These are phyloP conservation scores for Metschnikowia peoriensis DNA, from an alignment of 805 yeast genomes.

Conservation along the genomic window DNA sequence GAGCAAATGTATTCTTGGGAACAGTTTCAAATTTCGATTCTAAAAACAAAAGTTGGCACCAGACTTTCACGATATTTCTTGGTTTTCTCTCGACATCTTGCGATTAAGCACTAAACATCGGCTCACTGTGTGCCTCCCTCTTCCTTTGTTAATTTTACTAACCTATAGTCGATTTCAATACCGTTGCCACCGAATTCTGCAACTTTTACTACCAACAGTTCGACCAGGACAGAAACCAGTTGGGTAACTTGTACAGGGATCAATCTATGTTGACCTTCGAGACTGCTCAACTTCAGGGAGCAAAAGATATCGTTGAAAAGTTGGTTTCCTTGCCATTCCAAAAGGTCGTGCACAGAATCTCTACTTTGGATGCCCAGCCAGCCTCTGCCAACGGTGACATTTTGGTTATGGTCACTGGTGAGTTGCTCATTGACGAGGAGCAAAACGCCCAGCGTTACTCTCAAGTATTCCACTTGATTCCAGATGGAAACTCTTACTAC, in stretches of 20 bases:
- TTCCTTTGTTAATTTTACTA: slow-evolving; percentile 9
- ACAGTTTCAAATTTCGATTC: no score
- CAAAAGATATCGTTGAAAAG: slow-evolving; percentile 89
- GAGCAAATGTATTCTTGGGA: no score
- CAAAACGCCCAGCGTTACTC: slow-evolving; percentile 94
- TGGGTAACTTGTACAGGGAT: slow-evolving; percentile 93
- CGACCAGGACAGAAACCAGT: slow-evolving; percentile 86
- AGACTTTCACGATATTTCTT: no score
- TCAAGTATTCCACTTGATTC: slow-evolving; percentile 95
- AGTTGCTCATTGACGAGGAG: slow-evolving; percentile 88
- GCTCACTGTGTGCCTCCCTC: no score
- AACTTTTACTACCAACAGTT: slow-evolving; percentile 94
- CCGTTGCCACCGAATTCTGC: slow-evolving; percentile 75
- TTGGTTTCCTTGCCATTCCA: slow-evolving; percentile 84
- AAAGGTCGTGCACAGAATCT: slow-evolving; percentile 89
- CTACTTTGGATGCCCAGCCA: slow-evolving; percentile 97
- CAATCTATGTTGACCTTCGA: slow-evolving; percentile 98
- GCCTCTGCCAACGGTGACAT: slow-evolving; percentile 92
- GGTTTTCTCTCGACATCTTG: no score
- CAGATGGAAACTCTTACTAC: slow-evolving; percentile 86
- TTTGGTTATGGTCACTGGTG: slow-evolving; percentile 97
- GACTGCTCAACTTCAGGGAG: slow-evolving; percentile 91
- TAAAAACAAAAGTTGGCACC: no score
- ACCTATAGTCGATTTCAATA: slow-evolving; percentile 40
- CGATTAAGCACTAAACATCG: no score